phyloP scores from a whole-genome alignment of 2,329 filamentous ascomycete genomes.

The Didymella exigua region DNA sequence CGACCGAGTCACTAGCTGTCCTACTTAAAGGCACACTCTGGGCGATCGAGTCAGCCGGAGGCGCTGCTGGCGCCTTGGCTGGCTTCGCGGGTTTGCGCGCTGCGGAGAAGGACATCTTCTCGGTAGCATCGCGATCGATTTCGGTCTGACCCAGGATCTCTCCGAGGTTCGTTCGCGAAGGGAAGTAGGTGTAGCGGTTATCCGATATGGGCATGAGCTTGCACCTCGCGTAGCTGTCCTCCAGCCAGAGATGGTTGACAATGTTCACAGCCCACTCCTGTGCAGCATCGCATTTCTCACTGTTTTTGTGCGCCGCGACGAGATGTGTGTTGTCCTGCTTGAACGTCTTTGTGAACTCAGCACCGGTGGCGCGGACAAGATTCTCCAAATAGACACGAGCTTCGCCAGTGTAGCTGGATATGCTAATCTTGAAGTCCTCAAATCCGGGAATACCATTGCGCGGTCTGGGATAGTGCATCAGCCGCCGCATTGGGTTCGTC shows the following conservation, averaged over 20 bases:
- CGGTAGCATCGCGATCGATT: slow-evolving; percentile 74
- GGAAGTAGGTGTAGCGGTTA: slow-evolving; percentile 83
- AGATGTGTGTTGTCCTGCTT: slow-evolving; percentile 95
- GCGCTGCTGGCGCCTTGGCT: slow-evolving; percentile 23
- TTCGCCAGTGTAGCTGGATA: slow-evolving; percentile 97
- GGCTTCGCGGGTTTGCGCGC: slow-evolving; percentile 32
- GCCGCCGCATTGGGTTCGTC: slow-evolving; percentile 80
- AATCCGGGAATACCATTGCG: slow-evolving; percentile 80
- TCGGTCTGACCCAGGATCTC: slow-evolving; percentile 91
- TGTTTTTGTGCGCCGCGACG: slow-evolving; percentile 84
- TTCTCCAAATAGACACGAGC: slow-evolving; percentile 93
- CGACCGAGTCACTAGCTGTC: slow-evolving; percentile 25
- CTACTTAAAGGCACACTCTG: slow-evolving; percentile 27
- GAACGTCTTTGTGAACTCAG: slow-evolving; percentile 92
- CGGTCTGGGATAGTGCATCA: slow-evolving; percentile 90
- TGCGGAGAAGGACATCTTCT: slow-evolving; percentile 67
- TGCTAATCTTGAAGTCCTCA: slow-evolving; percentile 74
- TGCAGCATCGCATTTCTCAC: slow-evolving; percentile 92
- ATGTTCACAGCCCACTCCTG: slow-evolving; percentile 90
- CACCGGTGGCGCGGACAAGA: slow-evolving; percentile 80
- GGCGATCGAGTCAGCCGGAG: slow-evolving; percentile 24
- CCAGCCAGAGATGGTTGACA: slow-evolving; percentile 94
- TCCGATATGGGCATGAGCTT: slow-evolving; percentile 74
- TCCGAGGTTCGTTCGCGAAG: slow-evolving; percentile 84
- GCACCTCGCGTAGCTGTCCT: slow-evolving; percentile 94